Base-by-base conservation (phyloP, 805 yeast genomes). In the Teunomyces stri region DNA sequence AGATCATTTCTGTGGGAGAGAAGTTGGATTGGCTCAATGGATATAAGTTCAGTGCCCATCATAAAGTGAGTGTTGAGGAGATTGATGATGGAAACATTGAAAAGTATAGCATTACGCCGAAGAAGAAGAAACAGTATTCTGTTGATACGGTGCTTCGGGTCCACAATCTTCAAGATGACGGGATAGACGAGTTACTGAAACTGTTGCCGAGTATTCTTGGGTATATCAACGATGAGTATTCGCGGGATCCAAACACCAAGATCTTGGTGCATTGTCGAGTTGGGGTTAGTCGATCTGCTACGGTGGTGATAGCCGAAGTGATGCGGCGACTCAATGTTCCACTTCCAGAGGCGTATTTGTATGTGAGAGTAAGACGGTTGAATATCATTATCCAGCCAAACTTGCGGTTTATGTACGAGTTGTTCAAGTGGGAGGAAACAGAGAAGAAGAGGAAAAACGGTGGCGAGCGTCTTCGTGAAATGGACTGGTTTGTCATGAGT, bases 371-470 rank as follows among this genome's bases (percentile, higher is more conserved):
- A 3, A 74, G 97, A 44, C 73, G 98, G 45, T 75, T 92, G 58
- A 92, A 92, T 64, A 91, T 92, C 49, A 89, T 92, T 28, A 92
- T 92, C 52, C 98, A 92, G 65, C 98, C 98, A 11, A 92, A 90
- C 62, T 71, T 92, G 61, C 80, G 92, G 62, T 84, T 92, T 61
- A 87, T 90, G 89, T 92, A 89, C 64, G 97, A 91, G 60, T 72
- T 92, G 51, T 81, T 89, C 64, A 85, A 84, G 62, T 71, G 76
- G 74, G 69, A 69, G 56, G 67, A 69, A 57, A 36, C 62, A 59
- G 56, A 56, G 45, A 56, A 56, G 49, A 28, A 49, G 22, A 46
- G 48, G 21, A 39, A 43, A 50, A 45, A 43, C 27, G 36, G 42
- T 15, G 43, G n/a, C 41, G 44, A 11, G 7, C 46, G 47, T 11